Conservation (phyloP, 495 filamentous ascomycete genomes). For the Jackrogersella minutella region DNA sequence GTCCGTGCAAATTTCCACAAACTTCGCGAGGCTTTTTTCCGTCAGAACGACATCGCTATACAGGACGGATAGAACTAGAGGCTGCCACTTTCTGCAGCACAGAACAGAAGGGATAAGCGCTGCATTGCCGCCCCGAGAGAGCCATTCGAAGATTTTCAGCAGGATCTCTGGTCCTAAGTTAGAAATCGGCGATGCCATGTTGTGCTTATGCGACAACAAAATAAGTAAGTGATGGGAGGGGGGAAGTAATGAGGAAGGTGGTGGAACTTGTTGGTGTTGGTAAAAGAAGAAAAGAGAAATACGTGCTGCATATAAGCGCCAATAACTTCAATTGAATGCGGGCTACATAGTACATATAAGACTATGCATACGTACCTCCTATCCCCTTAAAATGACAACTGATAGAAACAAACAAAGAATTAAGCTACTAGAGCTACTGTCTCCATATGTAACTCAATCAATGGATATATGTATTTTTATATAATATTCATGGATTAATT, state of each 20-base stretch:
- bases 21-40: slow-evolving; percentile 2
- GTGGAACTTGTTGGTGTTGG: not conserved
- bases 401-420: too few relatives aligned
- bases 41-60: slow-evolving; percentile 20
- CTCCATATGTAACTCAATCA: too few relatives aligned
- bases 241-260: not conserved
- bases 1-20: not conserved
- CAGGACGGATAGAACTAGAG: slow-evolving; percentile 12
- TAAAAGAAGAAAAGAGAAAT: too few relatives aligned
- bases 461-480: too few relatives aligned
- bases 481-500: too few relatives aligned
- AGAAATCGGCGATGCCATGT: slow-evolving; percentile 7
- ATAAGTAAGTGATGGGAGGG: not conserved
- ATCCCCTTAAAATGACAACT: too few relatives aligned
- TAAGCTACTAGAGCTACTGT: too few relatives aligned
- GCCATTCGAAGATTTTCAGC: slow-evolving; percentile 22
- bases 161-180: slow-evolving; percentile 17
- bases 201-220: not conserved
- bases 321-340: too few relatives aligned
- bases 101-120: slow-evolving; percentile 7
- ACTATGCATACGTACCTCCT: too few relatives aligned
- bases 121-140: not conserved
- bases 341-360: too few relatives aligned
- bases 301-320: too few relatives aligned
- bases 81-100: slow-evolving; percentile 19